Evolutionary conservation across 1,284 basidiomycete species (phyloP), one percentile per base, ranked within the genome.

Genomic region (Fomitopsis schrenkii): DNA sequence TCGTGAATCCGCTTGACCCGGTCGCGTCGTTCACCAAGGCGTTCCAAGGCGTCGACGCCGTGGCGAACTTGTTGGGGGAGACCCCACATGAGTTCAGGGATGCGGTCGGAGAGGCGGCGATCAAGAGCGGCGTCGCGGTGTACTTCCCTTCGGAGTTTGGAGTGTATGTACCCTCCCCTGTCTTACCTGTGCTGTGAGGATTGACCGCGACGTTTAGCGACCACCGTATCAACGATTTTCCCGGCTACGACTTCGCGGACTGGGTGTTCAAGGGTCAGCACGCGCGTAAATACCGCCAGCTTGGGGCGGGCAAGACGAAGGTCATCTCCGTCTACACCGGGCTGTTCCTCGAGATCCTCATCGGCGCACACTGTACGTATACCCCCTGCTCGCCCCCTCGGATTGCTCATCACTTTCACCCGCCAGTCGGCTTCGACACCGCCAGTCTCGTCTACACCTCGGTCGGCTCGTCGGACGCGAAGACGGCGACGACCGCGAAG

Each of bases 131-230:
- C 41, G 70, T 64, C 15, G 65, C 64, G 59, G 70, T 72, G 54
- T 74, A 71, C 63, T 73, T 74, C 61, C 69, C 72, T 30, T 68
- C 66, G 59, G 73, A 75, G 50, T 75, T 67, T 44, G 73, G 72
- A 38, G 58, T 63, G 73, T 75, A 48, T 30, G 50, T 33, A 14
- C 15, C 1, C 5, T 33, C n/a, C 2, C 15, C 14, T 4, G 28
- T 2, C 26, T 19, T 10, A 14, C 22, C 28, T 9, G 3, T 15
- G n/a, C n/a, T 41, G 14, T 14, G 38, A 12, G 15, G 8, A 1
- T 22, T n/a, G 36, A 17, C 19, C 44, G 14, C 28, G 17, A 14
- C 48, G 26, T 45, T 1, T 55, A 74, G 72, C 2, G 72, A 74
- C 59, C 67, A 72, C 53, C 68, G 67, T 10, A 35, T 62, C 44